Base-by-base conservation (phyloP, 768 basidiomycete genomes). In the Rhodocollybia butyracea region DNA sequence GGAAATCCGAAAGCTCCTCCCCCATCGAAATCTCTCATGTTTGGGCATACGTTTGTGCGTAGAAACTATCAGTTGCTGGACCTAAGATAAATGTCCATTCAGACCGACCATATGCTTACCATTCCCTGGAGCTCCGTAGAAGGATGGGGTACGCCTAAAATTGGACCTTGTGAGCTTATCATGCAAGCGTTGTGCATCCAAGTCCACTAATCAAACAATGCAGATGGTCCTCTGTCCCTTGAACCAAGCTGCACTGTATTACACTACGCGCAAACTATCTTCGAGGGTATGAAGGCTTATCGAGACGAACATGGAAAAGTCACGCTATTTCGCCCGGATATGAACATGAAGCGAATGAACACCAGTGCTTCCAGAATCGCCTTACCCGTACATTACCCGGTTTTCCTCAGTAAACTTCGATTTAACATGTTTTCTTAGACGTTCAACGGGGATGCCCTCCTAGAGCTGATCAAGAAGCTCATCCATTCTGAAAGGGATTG, bases 331-430 rank as follows among this genome's bases (percentile, higher is more conserved):
- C 78, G 95, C 42, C 96, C 95, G 2, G 92, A 97, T 71, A 91
- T 92, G 91, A 97, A 98, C 74, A 96, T 98, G 94, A 86, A 85
- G 65, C 85, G 95, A 26, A 94, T 98, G 94, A 93, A 92, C 73
- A 80, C 61, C 43, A 91, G 88, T 64, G 94, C 95, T 13, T 61
- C 71, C 24, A 83, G 95, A 39, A 76, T 93, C 52, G 91, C 88
- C 19, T 68, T 92, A 45, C 90, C 90, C 10, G 89, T 89, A 57
- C 55, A 83, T 70, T 21, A 32, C 46, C 13, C n/a, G 55, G 6
- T 41, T 1, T 22, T 10, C 21, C 27, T n/a, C 3, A 50, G 27
- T 46, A 17, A 4, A 13, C 8, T 40, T 46, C 31, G 11, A 24
- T 46, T 43, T 15, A 5, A 22, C 31, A 8, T 43, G n/a, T 5